These are phyloP conservation scores for Luffa acutangula DNA, from an alignment of 306 rosid genomes.

Conservation along the genomic window DNA sequence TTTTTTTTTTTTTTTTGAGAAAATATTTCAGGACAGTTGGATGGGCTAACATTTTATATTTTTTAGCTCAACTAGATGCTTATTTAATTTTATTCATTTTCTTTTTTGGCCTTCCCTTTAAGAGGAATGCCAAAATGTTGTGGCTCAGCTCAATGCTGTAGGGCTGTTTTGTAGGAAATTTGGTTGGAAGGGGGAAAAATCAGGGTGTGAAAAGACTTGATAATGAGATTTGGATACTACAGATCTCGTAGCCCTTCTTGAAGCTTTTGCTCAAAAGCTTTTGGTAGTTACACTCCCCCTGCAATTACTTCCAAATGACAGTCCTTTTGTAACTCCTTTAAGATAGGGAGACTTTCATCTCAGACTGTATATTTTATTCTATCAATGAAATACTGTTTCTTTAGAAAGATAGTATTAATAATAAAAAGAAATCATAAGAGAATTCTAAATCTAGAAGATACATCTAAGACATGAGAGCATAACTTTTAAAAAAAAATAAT, in stretches of 20 bases:
- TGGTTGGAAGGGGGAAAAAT: not conserved
- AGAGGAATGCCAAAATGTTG: not conserved
- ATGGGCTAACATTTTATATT: not conserved
- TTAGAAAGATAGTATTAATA: not conserved
- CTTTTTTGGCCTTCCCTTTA: not conserved
- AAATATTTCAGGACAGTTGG: not conserved
- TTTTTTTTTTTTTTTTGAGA: no score
- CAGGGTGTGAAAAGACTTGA: not conserved
- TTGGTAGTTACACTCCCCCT: not conserved
- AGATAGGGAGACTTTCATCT: not conserved
- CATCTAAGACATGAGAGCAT: not conserved
- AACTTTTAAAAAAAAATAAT: not conserved
- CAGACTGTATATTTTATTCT: not conserved
- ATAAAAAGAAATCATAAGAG: not conserved
- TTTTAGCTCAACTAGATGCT: not conserved
- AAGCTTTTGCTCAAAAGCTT: not conserved
- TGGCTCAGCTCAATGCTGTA: not conserved
- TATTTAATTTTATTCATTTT: not conserved
- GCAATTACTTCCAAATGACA: not conserved
- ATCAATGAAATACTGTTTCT: not conserved
- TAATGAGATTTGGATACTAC: not conserved
- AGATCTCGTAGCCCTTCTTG: not conserved
- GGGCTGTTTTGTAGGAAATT: not conserved
- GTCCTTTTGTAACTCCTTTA: not conserved
- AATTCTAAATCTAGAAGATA: not conserved